phyloP scores from a whole-genome alignment of 768 basidiomycete genomes.

The Tulasnella sp. region DNA sequence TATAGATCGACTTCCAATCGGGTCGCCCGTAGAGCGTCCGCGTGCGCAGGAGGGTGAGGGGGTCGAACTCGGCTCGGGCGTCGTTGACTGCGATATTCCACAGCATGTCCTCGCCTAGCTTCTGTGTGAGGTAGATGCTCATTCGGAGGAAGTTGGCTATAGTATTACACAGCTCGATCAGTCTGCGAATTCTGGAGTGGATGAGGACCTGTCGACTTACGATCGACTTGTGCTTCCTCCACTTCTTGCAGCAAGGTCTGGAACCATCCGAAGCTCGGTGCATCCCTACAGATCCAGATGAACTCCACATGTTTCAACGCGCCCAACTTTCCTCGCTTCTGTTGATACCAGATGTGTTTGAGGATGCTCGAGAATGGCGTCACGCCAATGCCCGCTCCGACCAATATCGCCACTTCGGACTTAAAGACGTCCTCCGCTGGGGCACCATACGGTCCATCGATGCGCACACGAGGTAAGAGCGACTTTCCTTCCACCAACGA shows the following conservation, averaged over 20 bases:
- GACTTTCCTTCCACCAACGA: slow-evolving; percentile 30
- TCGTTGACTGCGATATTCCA: slow-evolving; percentile 90
- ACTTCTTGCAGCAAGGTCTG: slow-evolving; percentile 79
- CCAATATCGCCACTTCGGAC: slow-evolving; percentile 77
- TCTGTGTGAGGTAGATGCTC: slow-evolving; percentile 82
- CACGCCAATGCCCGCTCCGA: slow-evolving; percentile 93
- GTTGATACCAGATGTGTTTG: slow-evolving; percentile 90
- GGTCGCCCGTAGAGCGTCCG: slow-evolving; percentile 90
- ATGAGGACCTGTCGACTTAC: slow-evolving; percentile 37
- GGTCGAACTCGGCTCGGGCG: slow-evolving; percentile 75
- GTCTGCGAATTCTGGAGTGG: neutral
- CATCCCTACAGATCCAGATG: slow-evolving; percentile 87
- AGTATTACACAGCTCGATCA: slow-evolving; percentile 3
- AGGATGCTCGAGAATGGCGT: slow-evolving; percentile 92
- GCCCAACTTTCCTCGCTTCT: slow-evolving; percentile 65
- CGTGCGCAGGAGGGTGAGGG: slow-evolving; percentile 76
- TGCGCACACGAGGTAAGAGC: slow-evolving; percentile 56
- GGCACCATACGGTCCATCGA: slow-evolving; percentile 90
- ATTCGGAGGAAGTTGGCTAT: slow-evolving; percentile 86
- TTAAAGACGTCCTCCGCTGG: slow-evolving; percentile 86
- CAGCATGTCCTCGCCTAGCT: slow-evolving; percentile 74
- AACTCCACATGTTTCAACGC: slow-evolving; percentile 83
- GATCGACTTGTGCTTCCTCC: slow-evolving; percentile 79
- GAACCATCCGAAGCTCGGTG: slow-evolving; percentile 99
- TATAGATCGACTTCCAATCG: slow-evolving; percentile 77